Evolutionary conservation across 2,329 filamentous ascomycete species (phyloP).

Genomic region (Echinosphaeria canescens): DNA sequence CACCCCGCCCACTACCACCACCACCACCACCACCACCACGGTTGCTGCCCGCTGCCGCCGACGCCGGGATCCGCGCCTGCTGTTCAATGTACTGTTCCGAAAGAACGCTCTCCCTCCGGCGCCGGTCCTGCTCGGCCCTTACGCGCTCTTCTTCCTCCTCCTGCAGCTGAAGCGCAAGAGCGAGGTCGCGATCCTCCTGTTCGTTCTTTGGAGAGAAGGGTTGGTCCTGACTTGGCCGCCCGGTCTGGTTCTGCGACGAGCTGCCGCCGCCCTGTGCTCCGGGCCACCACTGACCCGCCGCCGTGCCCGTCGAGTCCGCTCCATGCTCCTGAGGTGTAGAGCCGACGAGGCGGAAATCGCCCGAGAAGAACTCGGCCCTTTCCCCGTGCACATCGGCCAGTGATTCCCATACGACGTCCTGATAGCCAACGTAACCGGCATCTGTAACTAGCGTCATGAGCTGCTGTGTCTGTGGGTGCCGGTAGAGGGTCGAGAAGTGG

Average conservation of each 20-base stretch:
- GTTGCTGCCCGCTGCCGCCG: constrained; percentile 2
- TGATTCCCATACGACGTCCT: constrained; percentile 92
- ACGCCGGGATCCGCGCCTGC: constrained; percentile 19
- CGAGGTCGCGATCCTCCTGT: constrained; percentile 72
- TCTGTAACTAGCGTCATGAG: constrained; percentile 81
- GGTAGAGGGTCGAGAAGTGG: constrained; percentile 87
- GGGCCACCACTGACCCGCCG: constrained; percentile 1
- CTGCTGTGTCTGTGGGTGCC: constrained; percentile 56
- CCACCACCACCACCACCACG: too few relatives aligned
- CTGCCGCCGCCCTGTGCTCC: constrained; percentile 19
- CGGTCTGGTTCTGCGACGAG: constrained; percentile 3
- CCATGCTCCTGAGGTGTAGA: constrained; percentile 15
- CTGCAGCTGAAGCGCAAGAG: constrained; percentile 77
- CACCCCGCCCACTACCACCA: constrained; percentile 1
- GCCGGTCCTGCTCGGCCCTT: constrained; percentile 31
- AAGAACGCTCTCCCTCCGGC: constrained; percentile 43
- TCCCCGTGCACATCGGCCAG: constrained; percentile 75
- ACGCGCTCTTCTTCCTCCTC: constrained; percentile 80
- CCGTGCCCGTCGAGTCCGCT: not conserved
- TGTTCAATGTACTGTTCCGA: constrained; percentile 52
- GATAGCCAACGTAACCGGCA: constrained; percentile 68
- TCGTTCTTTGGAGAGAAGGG: constrained; percentile 17
- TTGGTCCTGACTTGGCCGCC: constrained; percentile 7
- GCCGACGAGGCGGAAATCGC: constrained; percentile 75
- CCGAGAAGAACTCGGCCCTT: constrained; percentile 64